Percentiles rank a stretch among this genome's conserved stretches.
These are phyloP conservation scores for Fusarium denticulatum DNA, from an alignment of 2,329 filamentous ascomycete species.

Conservation along the genomic window DNA sequence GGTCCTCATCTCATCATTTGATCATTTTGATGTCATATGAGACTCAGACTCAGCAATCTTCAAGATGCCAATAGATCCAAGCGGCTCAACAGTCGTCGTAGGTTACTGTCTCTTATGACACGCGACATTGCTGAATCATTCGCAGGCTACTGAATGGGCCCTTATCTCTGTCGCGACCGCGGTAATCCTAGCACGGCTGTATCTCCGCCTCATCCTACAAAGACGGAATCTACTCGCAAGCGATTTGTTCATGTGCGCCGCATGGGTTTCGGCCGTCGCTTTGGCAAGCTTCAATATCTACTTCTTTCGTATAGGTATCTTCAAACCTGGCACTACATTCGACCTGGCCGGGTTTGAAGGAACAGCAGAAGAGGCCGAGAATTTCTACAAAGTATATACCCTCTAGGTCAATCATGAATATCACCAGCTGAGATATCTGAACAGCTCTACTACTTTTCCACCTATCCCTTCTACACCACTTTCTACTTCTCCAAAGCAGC, in stretches of 20 bases:
- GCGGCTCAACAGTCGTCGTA: slow-evolving; percentile 1
- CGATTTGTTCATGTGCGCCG: slow-evolving; percentile 16
- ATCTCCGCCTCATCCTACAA: slow-evolving; percentile 6
- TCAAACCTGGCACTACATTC: not conserved
- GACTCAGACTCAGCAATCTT: not conserved
- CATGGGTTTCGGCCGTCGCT: not conserved
- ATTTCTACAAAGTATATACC: not conserved
- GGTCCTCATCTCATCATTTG: not conserved
- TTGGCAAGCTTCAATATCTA: not conserved
- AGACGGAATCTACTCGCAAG: slow-evolving; percentile 3
- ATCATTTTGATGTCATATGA: too few relatives aligned
- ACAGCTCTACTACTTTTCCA: not conserved
- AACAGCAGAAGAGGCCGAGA: not conserved
- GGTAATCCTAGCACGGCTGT: slow-evolving; percentile 13
- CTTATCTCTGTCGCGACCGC: not conserved
- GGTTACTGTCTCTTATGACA: rapidly evolving
- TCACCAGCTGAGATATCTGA: not conserved
- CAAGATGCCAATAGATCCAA: slow-evolving; percentile 3
- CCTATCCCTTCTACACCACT: not conserved
- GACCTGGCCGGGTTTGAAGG: not conserved
- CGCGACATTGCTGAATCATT: not conserved
- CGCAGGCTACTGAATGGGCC: slow-evolving; percentile 7
- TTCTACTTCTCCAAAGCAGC: slow-evolving; percentile 22
- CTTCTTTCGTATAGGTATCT: not conserved
- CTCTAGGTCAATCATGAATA: rapidly evolving